Evolutionary conservation across 495 filamentous ascomycete species (phyloP).

Genomic region (Diplogelasinospora grovesii): DNA sequence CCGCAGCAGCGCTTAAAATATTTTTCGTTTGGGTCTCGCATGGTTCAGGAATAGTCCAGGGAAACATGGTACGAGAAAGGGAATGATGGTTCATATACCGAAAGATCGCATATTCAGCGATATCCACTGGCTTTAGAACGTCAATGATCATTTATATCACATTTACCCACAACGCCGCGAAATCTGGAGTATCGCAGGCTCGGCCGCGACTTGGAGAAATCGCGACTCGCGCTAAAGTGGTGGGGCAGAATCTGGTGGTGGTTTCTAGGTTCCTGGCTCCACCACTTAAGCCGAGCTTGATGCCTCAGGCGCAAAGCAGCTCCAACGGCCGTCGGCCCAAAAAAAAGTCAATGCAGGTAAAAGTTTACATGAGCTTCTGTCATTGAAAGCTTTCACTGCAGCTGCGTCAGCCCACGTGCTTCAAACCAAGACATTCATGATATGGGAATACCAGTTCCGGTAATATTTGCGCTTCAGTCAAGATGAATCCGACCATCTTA

Average conservation of each 20-base stretch:
- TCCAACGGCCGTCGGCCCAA: constrained; percentile 5
- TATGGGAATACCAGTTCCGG: constrained; percentile 11
- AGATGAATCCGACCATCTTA: constrained; percentile 46
- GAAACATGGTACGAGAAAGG: too few relatives aligned
- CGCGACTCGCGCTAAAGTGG: constrained; percentile 17
- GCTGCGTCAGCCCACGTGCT: constrained; percentile 8
- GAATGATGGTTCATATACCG: too few relatives aligned
- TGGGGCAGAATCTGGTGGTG: constrained; percentile 5
- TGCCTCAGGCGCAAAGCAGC: constrained; percentile 18
- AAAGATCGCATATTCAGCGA: too few relatives aligned
- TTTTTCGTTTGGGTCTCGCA: too few relatives aligned
- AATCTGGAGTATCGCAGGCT: too few relatives aligned
- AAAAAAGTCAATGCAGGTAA: constrained; percentile 23
- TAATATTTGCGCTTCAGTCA: constrained; percentile 15
- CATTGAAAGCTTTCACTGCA: too few relatives aligned
- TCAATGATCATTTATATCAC: too few relatives aligned
- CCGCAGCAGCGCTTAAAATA: too few relatives aligned
- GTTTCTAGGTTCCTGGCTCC: background rate
- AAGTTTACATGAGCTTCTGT: too few relatives aligned
- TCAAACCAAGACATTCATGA: background rate
- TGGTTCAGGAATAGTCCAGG: too few relatives aligned
- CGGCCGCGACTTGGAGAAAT: constrained; percentile 12
- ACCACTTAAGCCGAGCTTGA: background rate
- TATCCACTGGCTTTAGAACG: too few relatives aligned
- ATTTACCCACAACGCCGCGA: too few relatives aligned